Conservation (phyloP, 2,329 filamentous ascomycete genomes). For the Ampelomyces quisqualis region DNA sequence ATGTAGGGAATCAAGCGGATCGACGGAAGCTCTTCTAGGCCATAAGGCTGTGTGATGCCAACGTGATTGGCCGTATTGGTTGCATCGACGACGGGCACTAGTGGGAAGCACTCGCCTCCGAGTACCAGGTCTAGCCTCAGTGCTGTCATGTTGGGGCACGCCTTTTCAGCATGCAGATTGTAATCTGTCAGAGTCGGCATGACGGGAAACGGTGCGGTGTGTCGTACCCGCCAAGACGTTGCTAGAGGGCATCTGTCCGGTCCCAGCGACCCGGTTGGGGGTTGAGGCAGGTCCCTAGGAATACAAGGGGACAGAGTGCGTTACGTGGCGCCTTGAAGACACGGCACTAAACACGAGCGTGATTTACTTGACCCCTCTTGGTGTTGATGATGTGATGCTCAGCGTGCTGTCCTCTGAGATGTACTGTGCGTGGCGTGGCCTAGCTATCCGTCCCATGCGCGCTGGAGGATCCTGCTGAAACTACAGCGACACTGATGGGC, state of each 20-base stretch:
- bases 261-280: slow-evolving; percentile 33
- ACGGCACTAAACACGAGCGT: no score
- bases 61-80: slow-evolving; percentile 21
- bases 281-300: slow-evolving; percentile 8
- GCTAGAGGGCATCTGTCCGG: slow-evolving; percentile 6
- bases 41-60: slow-evolving; percentile 29
- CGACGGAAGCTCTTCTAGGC: slow-evolving; percentile 2
- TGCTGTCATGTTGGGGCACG: slow-evolving; percentile 15
- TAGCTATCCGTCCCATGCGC: no score
- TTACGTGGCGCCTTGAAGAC: slow-evolving; percentile 13
- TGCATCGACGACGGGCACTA: slow-evolving; percentile 20
- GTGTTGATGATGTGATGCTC: no score
- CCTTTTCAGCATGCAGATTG: slow-evolving; percentile 18
- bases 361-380: no score
- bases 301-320: slow-evolving; percentile 19
- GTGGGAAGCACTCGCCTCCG: slow-evolving; percentile 14
- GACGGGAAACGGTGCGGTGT: slow-evolving; percentile 42
- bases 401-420: no score
- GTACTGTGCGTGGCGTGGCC: no score
- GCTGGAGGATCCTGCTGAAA: no score
- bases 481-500: no score
- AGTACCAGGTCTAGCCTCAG: slow-evolving; percentile 20
- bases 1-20: slow-evolving; percentile 3
- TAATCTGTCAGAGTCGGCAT: slow-evolving; percentile 20
- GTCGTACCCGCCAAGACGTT: slow-evolving; percentile 19